phyloP scores from a whole-genome alignment of 495 filamentous ascomycete genomes.

The Penicillium goetzii region DNA sequence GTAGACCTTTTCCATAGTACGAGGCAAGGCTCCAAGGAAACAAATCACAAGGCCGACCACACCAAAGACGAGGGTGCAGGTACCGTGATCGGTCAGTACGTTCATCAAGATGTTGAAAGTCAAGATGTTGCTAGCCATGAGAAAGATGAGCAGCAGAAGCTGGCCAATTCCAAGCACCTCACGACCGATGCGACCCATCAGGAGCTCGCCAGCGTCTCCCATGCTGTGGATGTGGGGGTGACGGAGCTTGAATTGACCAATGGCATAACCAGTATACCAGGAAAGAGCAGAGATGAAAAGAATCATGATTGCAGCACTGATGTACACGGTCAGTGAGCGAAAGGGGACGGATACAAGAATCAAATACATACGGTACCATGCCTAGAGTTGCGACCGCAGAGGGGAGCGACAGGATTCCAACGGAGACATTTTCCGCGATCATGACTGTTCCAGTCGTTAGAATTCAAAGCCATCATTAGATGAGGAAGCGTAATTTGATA shows the following conservation, averaged over 20 bases:
- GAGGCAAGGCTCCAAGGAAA: slow-evolving; percentile 65
- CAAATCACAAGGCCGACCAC: slow-evolving; percentile 66
- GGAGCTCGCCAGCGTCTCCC: slow-evolving; percentile 68
- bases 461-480: not conserved
- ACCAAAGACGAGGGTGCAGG: slow-evolving; percentile 70
- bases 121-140: slow-evolving; percentile 73
- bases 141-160: slow-evolving; percentile 68
- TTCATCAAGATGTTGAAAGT: slow-evolving; percentile 69
- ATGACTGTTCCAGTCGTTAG: slow-evolving; percentile 45
- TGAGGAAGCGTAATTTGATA: not conserved
- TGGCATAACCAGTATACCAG: slow-evolving; percentile 50
- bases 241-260: slow-evolving; percentile 43
- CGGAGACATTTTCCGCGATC: slow-evolving; percentile 69
- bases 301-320: slow-evolving; percentile 56
- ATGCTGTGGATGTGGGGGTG: slow-evolving; percentile 63
- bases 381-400: slow-evolving; percentile 64
- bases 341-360: not conserved
- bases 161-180: slow-evolving; percentile 66
- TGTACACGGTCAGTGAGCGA: slow-evolving; percentile 11
- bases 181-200: slow-evolving; percentile 66
- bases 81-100: slow-evolving; percentile 62
- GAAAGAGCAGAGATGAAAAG: slow-evolving; percentile 66
- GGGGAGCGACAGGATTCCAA: slow-evolving; percentile 68
- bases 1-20: slow-evolving; percentile 62
- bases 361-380: slow-evolving; percentile 51